Conservation (phyloP, 305 asterid species). For the Fraxinus dipetala region DNA sequence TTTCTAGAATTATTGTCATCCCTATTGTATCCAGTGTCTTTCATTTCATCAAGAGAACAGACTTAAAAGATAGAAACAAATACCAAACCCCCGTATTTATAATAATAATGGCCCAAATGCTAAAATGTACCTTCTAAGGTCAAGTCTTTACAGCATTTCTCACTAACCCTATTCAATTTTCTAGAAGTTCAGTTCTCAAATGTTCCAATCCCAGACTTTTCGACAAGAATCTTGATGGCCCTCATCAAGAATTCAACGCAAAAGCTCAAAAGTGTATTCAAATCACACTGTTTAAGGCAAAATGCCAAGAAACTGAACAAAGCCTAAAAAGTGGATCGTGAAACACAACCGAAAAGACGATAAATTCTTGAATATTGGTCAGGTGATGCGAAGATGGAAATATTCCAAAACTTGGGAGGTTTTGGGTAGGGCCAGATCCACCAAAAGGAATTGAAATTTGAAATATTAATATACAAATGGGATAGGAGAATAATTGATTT, state of each 20-base stretch:
- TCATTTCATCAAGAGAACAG: constrained; percentile 37
- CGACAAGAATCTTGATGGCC: constrained; percentile 27
- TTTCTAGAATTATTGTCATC: constrained; percentile 44
- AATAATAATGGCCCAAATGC: constrained; percentile 3
- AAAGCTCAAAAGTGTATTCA: constrained; percentile 17
- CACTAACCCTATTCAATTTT: constrained; percentile 20
- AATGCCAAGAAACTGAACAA: not conserved
- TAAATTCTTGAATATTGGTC: constrained; percentile 25
- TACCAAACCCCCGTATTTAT: constrained; percentile 14
- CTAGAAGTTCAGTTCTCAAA: constrained; percentile 20
- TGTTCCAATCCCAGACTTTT: constrained; percentile 21
- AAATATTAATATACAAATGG: constrained; percentile 19
- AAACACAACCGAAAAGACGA: not conserved
- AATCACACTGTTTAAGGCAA: not conserved
- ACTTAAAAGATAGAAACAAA: constrained; percentile 7
- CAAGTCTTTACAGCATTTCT: constrained; percentile 24
- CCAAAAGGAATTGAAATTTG: constrained; percentile 29
- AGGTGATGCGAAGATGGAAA: constrained; percentile 25
- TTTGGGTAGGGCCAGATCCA: constrained; percentile 26
- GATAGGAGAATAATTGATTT: constrained; percentile 5
- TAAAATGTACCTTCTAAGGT: constrained; percentile 4
- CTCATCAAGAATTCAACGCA: constrained; percentile 30
- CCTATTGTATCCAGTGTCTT: constrained; percentile 31
- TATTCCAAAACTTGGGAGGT: constrained; percentile 3
- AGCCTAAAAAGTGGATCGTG: constrained; percentile 8